phyloP scores from a whole-genome alignment of 2,329 filamentous ascomycete genomes.

The Piedraia hortae region DNA sequence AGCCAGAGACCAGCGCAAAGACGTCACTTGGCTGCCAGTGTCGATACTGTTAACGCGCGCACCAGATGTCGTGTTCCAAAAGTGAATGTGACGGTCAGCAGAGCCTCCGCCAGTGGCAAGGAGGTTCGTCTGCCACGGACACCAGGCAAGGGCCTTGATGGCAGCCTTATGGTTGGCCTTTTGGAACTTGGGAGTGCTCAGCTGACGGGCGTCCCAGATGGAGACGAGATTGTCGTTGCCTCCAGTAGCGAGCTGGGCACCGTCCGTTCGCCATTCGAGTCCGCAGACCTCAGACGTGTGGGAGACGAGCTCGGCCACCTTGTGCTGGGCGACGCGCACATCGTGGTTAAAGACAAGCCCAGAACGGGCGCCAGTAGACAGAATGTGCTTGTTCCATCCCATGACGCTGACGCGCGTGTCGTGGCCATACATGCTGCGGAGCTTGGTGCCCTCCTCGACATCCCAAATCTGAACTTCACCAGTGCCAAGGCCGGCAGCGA shows the following conservation, averaged over 20 bases:
- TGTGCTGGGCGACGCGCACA: slow-evolving; percentile 91
- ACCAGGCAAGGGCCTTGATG: slow-evolving; percentile 95
- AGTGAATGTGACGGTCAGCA: slow-evolving; percentile 95
- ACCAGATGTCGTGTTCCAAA: slow-evolving; percentile 98
- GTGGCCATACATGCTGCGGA: slow-evolving; percentile 95
- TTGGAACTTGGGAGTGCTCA: slow-evolving; percentile 88
- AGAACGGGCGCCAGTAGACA: slow-evolving; percentile 82
- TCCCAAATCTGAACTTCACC: slow-evolving; percentile 99
- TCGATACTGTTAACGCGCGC: slow-evolving; percentile 98
- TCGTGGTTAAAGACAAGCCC: slow-evolving; percentile 97
- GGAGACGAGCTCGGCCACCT: slow-evolving; percentile 84
- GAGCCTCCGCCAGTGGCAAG: slow-evolving; percentile 88
- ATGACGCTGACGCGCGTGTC: slow-evolving; percentile 91
- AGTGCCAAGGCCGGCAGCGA: slow-evolving; percentile 77
- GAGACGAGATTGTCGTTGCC: slow-evolving; percentile 97
- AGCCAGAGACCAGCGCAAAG: slow-evolving; percentile 80
- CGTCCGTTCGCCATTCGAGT: slow-evolving; percentile 90
- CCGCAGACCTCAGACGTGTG: slow-evolving; percentile 96
- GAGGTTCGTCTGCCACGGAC: slow-evolving; percentile 94
- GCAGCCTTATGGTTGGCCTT: slow-evolving; percentile 99
- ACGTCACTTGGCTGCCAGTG: slow-evolving; percentile 91
- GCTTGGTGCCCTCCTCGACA: slow-evolving; percentile 76
- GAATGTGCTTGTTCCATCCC: slow-evolving; percentile 96
- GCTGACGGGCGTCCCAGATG: slow-evolving; percentile 91
- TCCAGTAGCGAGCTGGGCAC: slow-evolving; percentile 85